phyloP scores from a whole-genome alignment of 495 filamentous ascomycete species.

The Xylaria curta region DNA sequence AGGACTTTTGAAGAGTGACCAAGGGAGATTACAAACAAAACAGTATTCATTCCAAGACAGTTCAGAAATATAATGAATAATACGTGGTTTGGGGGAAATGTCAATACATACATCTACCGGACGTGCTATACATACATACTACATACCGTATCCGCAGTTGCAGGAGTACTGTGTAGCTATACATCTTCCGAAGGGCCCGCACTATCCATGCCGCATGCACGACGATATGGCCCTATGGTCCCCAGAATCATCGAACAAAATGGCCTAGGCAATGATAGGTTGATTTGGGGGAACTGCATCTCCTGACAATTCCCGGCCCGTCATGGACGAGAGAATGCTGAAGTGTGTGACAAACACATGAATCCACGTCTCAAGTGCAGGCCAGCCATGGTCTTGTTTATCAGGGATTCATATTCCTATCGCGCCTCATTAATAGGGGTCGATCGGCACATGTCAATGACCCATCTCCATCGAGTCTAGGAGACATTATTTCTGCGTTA shows the following conservation, averaged over 20 bases:
- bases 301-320: background rate
- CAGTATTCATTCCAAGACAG: too few species aligned
- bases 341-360: background rate
- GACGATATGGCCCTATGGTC: background rate
- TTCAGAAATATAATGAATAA: too few species aligned
- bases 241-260: background rate
- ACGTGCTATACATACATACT: too few species aligned
- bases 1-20: background rate
- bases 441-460: too few species aligned
- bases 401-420: background rate
- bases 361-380: too few species aligned
- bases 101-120: too few species aligned
- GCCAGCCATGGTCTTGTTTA: background rate
- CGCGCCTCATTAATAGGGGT: background rate
- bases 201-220: background rate
- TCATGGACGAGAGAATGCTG: background rate
- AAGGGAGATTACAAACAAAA: background rate
- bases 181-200: background rate
- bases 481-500: background rate
- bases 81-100: too few species aligned
- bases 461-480: background rate
- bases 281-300: background rate
- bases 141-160: background rate
- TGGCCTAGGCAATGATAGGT: background rate
- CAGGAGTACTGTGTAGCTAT: background rate